Base-by-base conservation (phyloP, 2,329 filamentous ascomycete species). In the Calonectria ilicicola region DNA sequence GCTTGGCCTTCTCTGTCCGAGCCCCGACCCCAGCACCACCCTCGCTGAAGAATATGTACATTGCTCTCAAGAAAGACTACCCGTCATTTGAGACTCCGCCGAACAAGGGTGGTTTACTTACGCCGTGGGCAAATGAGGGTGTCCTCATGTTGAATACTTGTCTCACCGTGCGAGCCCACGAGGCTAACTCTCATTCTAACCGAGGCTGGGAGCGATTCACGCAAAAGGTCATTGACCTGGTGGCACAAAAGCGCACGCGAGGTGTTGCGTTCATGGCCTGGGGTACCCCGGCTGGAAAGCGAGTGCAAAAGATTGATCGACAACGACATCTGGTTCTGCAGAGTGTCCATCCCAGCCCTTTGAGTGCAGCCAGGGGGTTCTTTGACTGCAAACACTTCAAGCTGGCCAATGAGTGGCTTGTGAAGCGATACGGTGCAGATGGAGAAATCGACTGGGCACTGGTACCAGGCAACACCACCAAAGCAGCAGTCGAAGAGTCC, bases 201-300 rank as follows among this genome's bases (percentile, higher is more conserved):
- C 93, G 93, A 75, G 97, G 97, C 19, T 99, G 97, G 97, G 97
- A 99, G 85, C 89, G 89, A 53, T 94, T 99, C 82, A 99, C 96
- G 23, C 96, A 98, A 82, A 94, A 92, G 75, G 93, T 97, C 49
- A 97, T 99, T 75, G 95, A 98, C 76, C 89, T 94, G 0, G 94
- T 98, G 2, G 94, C 94, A 0, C 91, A 93, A 81, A 92, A 93
- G 77, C 90, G 95, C 53, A 92, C 90, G 0, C 88, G 89, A 32
- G 97, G 97, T 2, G 96, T 99, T 1, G 97, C 98, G 5, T 99
- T 98, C 82, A 86, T 99, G 83, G 96, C 96, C 0, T 99, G 97
- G 97, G 97, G 97, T 19, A 92, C 88, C 7, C 94, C 95, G 1
- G 97, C 97, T 0, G 93, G 92, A 69, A 94, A 95, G 85, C 88